These are phyloP conservation scores for Myxozyma geophila DNA, from an alignment of 805 yeast species.

Conservation along the genomic window DNA sequence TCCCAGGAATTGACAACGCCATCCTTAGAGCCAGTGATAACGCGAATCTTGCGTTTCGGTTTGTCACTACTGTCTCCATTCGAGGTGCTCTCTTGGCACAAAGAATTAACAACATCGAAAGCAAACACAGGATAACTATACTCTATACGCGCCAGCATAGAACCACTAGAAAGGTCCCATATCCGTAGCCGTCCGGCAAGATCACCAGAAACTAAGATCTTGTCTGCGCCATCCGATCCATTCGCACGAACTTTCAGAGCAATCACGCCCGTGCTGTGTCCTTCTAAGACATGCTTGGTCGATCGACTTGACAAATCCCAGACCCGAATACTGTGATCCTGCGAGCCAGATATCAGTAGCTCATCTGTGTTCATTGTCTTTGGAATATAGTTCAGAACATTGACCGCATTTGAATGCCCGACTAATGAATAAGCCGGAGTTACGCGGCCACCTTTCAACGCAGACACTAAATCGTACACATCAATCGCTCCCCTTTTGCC, in stretches of 20 bases:
- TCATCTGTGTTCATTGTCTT: background rate
- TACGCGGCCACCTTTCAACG: background rate
- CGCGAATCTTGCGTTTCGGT: background rate
- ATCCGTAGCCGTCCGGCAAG: conserved; percentile 24
- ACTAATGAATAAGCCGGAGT: conserved; percentile 6
- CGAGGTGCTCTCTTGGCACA: background rate
- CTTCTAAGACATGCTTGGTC: conserved; percentile 14
- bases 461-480: conserved; percentile 15
- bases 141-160: conserved; percentile 22
- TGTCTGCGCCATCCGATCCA: background rate
- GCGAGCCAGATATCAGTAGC: conserved; percentile 28
- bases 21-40: conserved; percentile 33
- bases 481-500: conserved; percentile 21
- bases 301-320: conserved; percentile 23
- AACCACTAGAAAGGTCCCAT: conserved; percentile 29
- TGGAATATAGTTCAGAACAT: conserved; percentile 17
- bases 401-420: conserved; percentile 28
- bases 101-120: conserved; percentile 14
- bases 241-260: conserved; percentile 8
- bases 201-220: conserved; percentile 29
- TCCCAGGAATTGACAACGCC: conserved; percentile 28
- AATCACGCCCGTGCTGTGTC: conserved; percentile 28
- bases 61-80: background rate
- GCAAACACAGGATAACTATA: conserved; percentile 30
- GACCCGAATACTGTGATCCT: conserved; percentile 23